These are phyloP conservation scores for Lithohypha guttulata DNA, from an alignment of 2,329 filamentous ascomycete genomes.

Conservation along the genomic window DNA sequence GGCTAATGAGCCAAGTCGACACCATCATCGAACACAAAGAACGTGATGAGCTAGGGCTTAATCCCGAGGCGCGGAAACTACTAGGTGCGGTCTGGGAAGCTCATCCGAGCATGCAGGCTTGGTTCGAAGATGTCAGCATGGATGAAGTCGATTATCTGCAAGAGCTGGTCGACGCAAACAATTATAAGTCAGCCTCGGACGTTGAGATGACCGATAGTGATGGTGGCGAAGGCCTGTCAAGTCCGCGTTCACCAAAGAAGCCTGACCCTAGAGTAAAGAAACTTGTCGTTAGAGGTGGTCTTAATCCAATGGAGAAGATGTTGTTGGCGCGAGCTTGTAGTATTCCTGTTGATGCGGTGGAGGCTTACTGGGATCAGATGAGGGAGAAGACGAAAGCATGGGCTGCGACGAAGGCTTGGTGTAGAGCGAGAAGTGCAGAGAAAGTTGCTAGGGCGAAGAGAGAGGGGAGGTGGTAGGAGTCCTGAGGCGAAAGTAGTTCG, in stretches of 20 bases:
- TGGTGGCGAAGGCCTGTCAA: not conserved
- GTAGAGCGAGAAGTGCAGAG: not conserved
- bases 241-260: too few species aligned
- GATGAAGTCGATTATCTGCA: not conserved
- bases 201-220: not conserved
- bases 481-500: too few species aligned
- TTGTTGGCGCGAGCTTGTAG: conserved; percentile 2
- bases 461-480: conserved; percentile 8
- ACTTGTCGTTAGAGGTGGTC: not conserved
- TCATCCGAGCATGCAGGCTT: conserved; percentile 1
- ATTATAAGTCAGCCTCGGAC: not conserved
- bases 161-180: not conserved
- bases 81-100: conserved; percentile 4
- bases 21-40: conserved; percentile 7
- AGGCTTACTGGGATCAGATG: conserved; percentile 9
- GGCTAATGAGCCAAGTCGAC: conserved; percentile 1
- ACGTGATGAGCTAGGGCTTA: conserved; percentile 6
- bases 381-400: conserved; percentile 1
- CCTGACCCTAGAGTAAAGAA: not conserved
- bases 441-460: conserved; percentile 1
- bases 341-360: conserved; percentile 5
- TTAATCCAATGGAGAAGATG: conserved; percentile 4
- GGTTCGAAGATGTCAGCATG: not conserved
- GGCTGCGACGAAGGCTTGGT: conserved; percentile 5
- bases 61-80: conserved; percentile 6